These are phyloP conservation scores for Claviceps capensis DNA, from an alignment of 2,329 filamentous ascomycete species.

Conservation along the genomic window DNA sequence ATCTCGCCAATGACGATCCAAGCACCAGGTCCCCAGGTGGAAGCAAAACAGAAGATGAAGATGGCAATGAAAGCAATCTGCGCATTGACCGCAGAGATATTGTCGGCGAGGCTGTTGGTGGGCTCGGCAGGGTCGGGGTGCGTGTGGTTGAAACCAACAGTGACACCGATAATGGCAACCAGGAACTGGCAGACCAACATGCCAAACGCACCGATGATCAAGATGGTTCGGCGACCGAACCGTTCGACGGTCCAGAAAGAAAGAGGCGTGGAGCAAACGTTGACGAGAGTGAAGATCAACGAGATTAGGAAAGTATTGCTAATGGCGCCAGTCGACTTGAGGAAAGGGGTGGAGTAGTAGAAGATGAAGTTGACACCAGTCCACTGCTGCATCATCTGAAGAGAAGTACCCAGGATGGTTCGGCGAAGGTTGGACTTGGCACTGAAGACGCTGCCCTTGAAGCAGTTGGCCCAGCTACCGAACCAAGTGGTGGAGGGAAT, in stretches of 20 bases:
- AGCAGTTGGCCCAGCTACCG: slow-evolving; percentile 54
- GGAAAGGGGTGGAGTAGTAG: slow-evolving; percentile 76
- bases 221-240: slow-evolving; percentile 66
- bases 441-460: slow-evolving; percentile 48
- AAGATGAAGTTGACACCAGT: slow-evolving; percentile 92
- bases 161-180: slow-evolving; percentile 62
- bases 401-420: slow-evolving; percentile 55
- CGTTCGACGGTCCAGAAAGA: slow-evolving; percentile 80
- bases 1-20: slow-evolving; percentile 83
- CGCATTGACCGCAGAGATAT: slow-evolving; percentile 45
- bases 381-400: slow-evolving; percentile 74
- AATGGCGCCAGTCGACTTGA: slow-evolving; percentile 64
- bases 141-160: slow-evolving; percentile 38
- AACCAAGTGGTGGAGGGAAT: slow-evolving; percentile 53
- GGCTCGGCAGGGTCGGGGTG: slow-evolving; percentile 30
- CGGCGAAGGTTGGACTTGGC: slow-evolving; percentile 56
- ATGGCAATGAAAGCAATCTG: slow-evolving; percentile 83
- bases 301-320: slow-evolving; percentile 68
- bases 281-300: slow-evolving; percentile 77
- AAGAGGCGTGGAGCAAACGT: slow-evolving; percentile 71
- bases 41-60: slow-evolving; percentile 88
- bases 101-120: slow-evolving; percentile 29
- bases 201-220: slow-evolving; percentile 64
- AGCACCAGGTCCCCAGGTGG: slow-evolving; percentile 72
- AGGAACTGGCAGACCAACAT: slow-evolving; percentile 85